Evolutionary conservation across 495 filamentous ascomycete genomes (phyloP), one percentile per base, ranked within the genome.

Genomic region (Annulohypoxylon nitens): DNA sequence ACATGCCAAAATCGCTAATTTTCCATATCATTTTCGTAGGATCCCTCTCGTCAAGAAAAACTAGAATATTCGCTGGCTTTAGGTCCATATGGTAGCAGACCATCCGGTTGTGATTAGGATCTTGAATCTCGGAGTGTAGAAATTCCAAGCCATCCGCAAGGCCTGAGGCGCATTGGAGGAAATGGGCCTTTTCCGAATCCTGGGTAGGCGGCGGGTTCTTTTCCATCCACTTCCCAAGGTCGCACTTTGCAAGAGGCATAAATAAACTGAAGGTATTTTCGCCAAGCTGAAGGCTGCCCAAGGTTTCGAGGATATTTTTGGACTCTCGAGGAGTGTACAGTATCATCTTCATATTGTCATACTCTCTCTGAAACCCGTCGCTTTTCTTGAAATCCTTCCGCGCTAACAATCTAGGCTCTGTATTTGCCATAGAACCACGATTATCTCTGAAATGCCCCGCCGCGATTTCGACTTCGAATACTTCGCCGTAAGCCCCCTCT

Each of bases 1-100:
- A 78, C 76, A 81, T 81, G 9, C 81, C 81, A 45, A 82, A 82
- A 48, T 82, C 81, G 43, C 81, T 81, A 8, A 82, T 75, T 57
- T 81, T 81, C 81, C 81, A 82, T 14, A 82, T 62, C 16, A 72
- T 37, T 41, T 59, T 43, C 2, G 26, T 58, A 11, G 75, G 61
- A 12, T 67, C 59, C 4, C 41, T 60, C 14, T 69, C 69, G 7
- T 80, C 7, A 26, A 0, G 70, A 34, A 80, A 82, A 26, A 82
- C 70, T 14, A 82, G 73, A 39, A 82, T 76, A 30, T 82, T 82
- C 37, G 61, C 75, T 16, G 79, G 81, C 41, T 82, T 82, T 3
- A 82, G 63, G 48, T 82, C 78, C 81, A 81, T 81, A 43, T 82
- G 81, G 47, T 81, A 82, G 55, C 78, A 81, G 16, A 79, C 75